A percentile compares a stretch with the other conserved stretches of the same genome.
These are phyloP conservation scores for Lentinula sp. DNA, from an alignment of 768 basidiomycete species.

Conservation along the genomic window DNA sequence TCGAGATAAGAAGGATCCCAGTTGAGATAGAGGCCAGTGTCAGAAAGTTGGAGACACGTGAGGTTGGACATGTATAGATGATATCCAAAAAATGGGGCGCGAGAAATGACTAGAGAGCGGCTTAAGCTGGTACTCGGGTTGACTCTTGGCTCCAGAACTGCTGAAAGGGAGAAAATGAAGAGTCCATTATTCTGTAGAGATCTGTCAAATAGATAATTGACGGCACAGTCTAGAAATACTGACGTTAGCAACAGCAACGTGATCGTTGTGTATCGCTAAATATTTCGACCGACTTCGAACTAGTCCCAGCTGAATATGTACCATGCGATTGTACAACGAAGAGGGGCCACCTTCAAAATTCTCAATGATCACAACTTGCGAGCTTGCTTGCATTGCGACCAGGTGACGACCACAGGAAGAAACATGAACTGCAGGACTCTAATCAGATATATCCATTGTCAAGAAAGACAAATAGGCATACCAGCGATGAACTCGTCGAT, in stretches of 20 bases:
- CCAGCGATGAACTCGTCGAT: slow-evolving; percentile 46
- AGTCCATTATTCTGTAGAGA: slow-evolving; percentile 17
- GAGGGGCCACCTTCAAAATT: slow-evolving; percentile 30
- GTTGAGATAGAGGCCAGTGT: slow-evolving; percentile 45
- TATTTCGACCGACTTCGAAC: slow-evolving; percentile 34
- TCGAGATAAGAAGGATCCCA: slow-evolving; percentile 22
- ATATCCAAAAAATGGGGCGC: slow-evolving; percentile 24
- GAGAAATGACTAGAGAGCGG: slow-evolving; percentile 16
- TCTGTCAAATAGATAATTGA: slow-evolving; percentile 4
- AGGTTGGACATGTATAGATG: slow-evolving; percentile 22
- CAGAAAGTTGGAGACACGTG: slow-evolving; percentile 52
- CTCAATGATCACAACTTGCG: slow-evolving; percentile 34
- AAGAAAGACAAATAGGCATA: slow-evolving; percentile 13
- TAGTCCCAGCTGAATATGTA: slow-evolving; percentile 36
- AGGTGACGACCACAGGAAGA: slow-evolving; percentile 45
- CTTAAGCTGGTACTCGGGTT: slow-evolving; percentile 15
- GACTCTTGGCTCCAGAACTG: slow-evolving; percentile 10
- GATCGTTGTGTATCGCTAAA: slow-evolving; percentile 39
- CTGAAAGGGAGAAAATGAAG: slow-evolving; percentile 16
- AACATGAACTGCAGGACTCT: slow-evolving; percentile 30
- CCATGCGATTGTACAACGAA: slow-evolving; percentile 23
- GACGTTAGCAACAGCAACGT: slow-evolving; percentile 45
- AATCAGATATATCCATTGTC: neutral
- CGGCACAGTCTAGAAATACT: slow-evolving; percentile 9
- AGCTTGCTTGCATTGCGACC: slow-evolving; percentile 29